Evolutionary conservation across 805 yeast species (phyloP).

Genomic region (Starmerella riodocensis): DNA sequence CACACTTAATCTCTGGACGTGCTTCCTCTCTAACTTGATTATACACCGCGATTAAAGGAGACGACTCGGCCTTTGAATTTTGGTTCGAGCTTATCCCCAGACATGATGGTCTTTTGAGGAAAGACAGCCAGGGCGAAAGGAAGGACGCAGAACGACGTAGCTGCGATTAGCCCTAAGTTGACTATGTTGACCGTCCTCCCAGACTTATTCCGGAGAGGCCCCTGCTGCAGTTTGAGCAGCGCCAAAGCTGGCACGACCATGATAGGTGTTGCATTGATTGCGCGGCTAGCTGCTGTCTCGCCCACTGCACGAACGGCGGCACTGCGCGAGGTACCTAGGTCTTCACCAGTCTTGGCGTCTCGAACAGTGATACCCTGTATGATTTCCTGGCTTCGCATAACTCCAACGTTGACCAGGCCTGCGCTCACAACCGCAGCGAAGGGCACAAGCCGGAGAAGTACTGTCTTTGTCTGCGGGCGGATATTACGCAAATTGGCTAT

Average conservation of each 20-base stretch:
- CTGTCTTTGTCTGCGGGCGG: slow-evolving; percentile 53
- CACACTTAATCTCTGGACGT: not conserved
- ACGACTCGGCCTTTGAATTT: slow-evolving; percentile 50
- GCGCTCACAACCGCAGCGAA: slow-evolving; percentile 98
- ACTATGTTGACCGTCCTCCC: slow-evolving; percentile 49
- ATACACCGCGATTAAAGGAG: slow-evolving; percentile 90
- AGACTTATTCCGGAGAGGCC: slow-evolving; percentile 55
- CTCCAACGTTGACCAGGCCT: slow-evolving; percentile 87
- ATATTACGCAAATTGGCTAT: slow-evolving; percentile 73
- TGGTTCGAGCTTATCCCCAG: slow-evolving; percentile 48
- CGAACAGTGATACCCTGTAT: slow-evolving; percentile 37
- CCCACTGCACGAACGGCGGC: slow-evolving; percentile 94
- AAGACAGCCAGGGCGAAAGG: slow-evolving; percentile 94
- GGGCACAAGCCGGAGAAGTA: slow-evolving; percentile 81
- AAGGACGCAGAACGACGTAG: slow-evolving; percentile 71
- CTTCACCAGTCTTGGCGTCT: slow-evolving; percentile 28
- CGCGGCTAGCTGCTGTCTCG: slow-evolving; percentile 90
- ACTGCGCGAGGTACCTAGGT: slow-evolving; percentile 54
- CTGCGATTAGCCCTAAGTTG: slow-evolving; percentile 76
- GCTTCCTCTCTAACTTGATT: slow-evolving; percentile 17
- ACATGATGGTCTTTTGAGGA: slow-evolving; percentile 70
- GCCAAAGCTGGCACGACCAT: slow-evolving; percentile 93
- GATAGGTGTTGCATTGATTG: slow-evolving; percentile 90
- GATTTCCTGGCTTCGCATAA: slow-evolving; percentile 93
- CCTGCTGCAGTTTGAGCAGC: slow-evolving; percentile 62